Conservation (phyloP, 495 filamentous ascomycete species). For the Lichina pygmaea region DNA sequence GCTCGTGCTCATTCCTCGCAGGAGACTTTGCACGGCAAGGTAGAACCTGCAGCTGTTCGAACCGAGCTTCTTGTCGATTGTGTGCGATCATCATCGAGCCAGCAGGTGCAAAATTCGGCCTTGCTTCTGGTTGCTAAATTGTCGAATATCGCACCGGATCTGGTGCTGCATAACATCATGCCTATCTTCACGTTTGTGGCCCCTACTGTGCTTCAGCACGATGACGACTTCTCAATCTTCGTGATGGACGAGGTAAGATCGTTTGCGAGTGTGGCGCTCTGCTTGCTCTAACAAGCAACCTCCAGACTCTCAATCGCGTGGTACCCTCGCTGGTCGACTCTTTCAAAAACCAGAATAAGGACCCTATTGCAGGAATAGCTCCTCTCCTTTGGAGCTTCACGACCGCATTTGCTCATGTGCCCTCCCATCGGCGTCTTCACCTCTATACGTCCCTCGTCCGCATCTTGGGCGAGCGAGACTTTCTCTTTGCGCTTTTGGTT, state of each 20-base stretch:
- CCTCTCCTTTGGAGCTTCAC: conserved; percentile 80
- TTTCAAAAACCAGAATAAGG: conserved; percentile 47
- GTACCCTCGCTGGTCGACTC: conserved; percentile 78
- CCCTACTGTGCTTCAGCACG: conserved; percentile 58
- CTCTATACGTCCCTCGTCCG: conserved; percentile 59
- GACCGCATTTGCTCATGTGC: conserved; percentile 84
- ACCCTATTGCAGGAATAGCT: conserved; percentile 49
- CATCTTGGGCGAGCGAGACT: conserved; percentile 61
- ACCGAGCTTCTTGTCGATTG: conserved; percentile 78
- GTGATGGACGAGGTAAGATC: conserved; percentile 39
- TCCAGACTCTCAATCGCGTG: conserved; percentile 58
- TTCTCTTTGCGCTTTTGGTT: conserved; percentile 41
- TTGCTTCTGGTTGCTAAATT: conserved; percentile 67
- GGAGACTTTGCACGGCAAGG: conserved; percentile 3
- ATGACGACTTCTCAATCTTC: conserved; percentile 85
- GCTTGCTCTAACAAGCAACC: background rate
- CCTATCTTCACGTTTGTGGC: conserved; percentile 98
- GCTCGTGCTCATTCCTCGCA: too few species aligned
- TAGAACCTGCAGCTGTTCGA: conserved; percentile 48
- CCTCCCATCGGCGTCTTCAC: conserved; percentile 49
- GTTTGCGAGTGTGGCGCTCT: background rate
- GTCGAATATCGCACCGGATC: conserved; percentile 58
- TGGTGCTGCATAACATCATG: conserved; percentile 90
- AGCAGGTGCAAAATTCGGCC: conserved; percentile 74
- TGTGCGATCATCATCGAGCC: conserved; percentile 63